phyloP scores from a whole-genome alignment of 2,329 filamentous ascomycete species.

The Talaromyces atroroseus region DNA sequence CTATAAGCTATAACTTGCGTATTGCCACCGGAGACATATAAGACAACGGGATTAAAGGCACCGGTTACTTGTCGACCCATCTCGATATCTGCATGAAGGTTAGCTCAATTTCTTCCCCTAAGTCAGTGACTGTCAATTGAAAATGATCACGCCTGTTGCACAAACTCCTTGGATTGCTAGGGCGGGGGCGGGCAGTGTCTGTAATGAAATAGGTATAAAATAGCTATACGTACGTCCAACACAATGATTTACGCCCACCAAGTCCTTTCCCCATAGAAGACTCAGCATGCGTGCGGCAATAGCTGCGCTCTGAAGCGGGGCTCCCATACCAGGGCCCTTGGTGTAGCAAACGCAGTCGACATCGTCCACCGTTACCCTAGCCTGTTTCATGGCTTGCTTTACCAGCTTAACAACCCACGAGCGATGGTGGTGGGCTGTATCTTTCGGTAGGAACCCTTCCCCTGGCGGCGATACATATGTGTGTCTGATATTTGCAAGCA shows the following conservation, averaged over 20 bases:
- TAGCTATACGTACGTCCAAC: conserved; percentile 62
- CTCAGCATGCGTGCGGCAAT: conserved; percentile 75
- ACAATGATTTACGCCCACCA: conserved; percentile 96
- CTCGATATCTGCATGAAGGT: conserved; percentile 64
- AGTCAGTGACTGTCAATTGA: neutral
- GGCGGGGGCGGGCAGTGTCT: neutral
- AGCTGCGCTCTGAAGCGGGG: conserved; percentile 79
- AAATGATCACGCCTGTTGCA: neutral
- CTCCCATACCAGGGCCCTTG: conserved; percentile 92
- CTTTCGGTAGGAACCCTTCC: conserved; percentile 91
- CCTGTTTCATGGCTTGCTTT: conserved; percentile 68
- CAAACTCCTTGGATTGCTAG: neutral
- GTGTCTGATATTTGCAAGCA: conserved; percentile 91
- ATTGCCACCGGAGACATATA: conserved; percentile 95
- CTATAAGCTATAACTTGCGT: conserved; percentile 98
- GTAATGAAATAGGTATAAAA: neutral
- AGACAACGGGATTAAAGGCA: conserved; percentile 82
- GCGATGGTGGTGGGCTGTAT: conserved; percentile 90
- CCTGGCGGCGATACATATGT: conserved; percentile 90
- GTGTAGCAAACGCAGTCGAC: conserved; percentile 95
- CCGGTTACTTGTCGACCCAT: conserved; percentile 94
- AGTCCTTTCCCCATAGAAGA: conserved; percentile 78
- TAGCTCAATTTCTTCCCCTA: neutral
- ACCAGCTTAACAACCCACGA: conserved; percentile 77
- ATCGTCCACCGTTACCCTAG: conserved; percentile 56